A percentile compares a stretch with the other conserved stretches of the same genome.
Conservation (phyloP, 2,329 filamentous ascomycete species). For the Bipolaris victoriae region DNA sequence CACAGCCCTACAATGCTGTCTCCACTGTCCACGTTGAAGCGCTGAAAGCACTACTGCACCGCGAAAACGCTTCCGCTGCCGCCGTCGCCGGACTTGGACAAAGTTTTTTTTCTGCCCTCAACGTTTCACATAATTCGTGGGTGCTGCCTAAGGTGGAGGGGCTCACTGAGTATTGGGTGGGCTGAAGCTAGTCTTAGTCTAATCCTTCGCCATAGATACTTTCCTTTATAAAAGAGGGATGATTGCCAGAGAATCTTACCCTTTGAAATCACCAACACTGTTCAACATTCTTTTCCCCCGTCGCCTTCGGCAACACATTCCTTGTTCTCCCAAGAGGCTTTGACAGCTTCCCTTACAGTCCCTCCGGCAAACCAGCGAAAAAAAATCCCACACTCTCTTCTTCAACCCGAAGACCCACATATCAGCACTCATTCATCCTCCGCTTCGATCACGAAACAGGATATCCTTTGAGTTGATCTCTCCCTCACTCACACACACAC, state of each 20-base stretch:
- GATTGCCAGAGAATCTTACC: no score
- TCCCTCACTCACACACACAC: not conserved
- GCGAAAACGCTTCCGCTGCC: constrained; percentile 13
- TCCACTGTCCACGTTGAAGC: constrained; percentile 2
- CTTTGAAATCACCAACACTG: not conserved
- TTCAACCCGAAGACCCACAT: constrained; percentile 7
- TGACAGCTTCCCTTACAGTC: constrained; percentile 15
- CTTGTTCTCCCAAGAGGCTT: constrained; percentile 5
- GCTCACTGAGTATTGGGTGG: not conserved
- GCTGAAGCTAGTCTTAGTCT: not conserved
- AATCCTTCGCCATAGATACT: not conserved
- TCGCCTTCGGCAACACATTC: constrained; percentile 6
- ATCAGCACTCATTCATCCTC: constrained; percentile 7
- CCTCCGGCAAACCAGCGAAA: constrained; percentile 4
- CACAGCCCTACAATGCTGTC: constrained; percentile 7
- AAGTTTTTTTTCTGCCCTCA: constrained; percentile 4
- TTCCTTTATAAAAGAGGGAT: not conserved
- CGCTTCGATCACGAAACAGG: not conserved
- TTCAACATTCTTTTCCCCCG: constrained; percentile 1
- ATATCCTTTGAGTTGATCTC: constrained; percentile 2
- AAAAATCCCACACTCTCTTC: constrained; percentile 4
- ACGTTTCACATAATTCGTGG: constrained; percentile 2
- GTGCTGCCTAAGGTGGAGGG: not conserved
- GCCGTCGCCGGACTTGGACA: constrained; percentile 11
- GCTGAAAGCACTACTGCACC: constrained; percentile 10